Evolutionary conservation across 805 yeast genomes (phyloP), one percentile per base, ranked within the genome.

Genomic region (Danielozyma ontarioensis): DNA sequence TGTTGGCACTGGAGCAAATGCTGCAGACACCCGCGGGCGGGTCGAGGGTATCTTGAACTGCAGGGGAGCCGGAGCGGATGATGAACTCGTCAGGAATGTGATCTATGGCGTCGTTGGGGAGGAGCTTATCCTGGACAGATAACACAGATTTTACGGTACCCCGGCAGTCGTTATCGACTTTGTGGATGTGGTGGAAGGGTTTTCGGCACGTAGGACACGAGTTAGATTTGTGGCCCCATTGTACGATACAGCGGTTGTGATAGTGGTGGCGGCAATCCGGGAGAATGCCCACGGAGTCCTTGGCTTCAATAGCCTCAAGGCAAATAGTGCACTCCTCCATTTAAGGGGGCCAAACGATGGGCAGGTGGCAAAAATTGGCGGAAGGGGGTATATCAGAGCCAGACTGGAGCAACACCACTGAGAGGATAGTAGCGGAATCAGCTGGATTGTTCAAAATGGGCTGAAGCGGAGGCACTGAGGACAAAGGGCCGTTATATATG

Each of bases 151-250:
- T n/a, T 3, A 41, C 35, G 10, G 14, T 22, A 4, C 29, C 26
- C 8, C 48, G 44, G 6, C 26, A 46, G 2, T 35, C 27, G 4
- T 40, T 33, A n/a, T 49, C 49, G 16, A 57, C 45, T 3, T 60
- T 37, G 32, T 64, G 61, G 17, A 74, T 55, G 17, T 53, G 39
- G 29, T 65, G 51, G 46, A 66, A 77, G 28, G 59, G 57, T 19
- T 63, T 46, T 14, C 85, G 70, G 46, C 85, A 78, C 4, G 78
- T 71, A 2, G 85, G 85, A 46, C 84, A 78, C 33, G 70, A 64
- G 48, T 73, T 75, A 16, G 81, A 74, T 25, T 72, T 64, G 25
- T 62, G 53, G 14, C 72, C 54, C 89, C 89, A 82, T 18, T 66
- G 62, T 23, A 63, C 44, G 24, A 81, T 66, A 44, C 89, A 82